Conservation (phyloP, 345 rosid species). For the Camelina hispida region DNA sequence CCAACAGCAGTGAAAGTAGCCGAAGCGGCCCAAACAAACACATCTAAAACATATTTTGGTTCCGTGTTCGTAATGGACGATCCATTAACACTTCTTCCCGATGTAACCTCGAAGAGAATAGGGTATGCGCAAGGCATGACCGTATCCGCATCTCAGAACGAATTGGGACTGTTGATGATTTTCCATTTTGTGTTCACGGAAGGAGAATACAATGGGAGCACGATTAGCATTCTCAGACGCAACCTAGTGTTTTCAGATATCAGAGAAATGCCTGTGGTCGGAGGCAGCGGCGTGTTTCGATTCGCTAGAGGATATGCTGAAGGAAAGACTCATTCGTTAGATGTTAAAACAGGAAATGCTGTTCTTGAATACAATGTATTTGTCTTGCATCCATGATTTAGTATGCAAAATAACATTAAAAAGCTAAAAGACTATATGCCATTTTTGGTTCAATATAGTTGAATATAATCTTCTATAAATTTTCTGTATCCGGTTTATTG, state of each 20-base stretch:
- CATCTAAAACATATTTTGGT: conserved; percentile 50
- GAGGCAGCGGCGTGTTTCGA: conserved; percentile 64
- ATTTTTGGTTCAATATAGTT: background rate
- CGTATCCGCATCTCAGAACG: conserved; percentile 47
- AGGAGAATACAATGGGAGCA: conserved; percentile 62
- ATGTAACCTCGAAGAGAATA: conserved; percentile 47
- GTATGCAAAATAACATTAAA: background rate
- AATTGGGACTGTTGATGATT: conserved; percentile 50
- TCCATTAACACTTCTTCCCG: conserved; percentile 48
- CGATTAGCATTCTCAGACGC: conserved; percentile 53
- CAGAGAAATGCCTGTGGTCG: conserved; percentile 64
- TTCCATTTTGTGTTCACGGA: conserved; percentile 52
- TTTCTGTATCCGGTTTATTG: too few relatives aligned
- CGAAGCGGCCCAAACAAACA: conserved; percentile 43
- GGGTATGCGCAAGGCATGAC: conserved; percentile 63
- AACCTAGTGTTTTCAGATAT: conserved; percentile 45
- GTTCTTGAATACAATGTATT: conserved; percentile 51
- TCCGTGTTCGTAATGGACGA: conserved; percentile 55
- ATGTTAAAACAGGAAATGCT: conserved; percentile 39
- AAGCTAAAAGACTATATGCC: background rate
- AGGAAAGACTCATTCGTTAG: conserved; percentile 46
- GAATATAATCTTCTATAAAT: too few relatives aligned
- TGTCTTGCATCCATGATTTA: conserved; percentile 45
- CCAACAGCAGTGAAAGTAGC: conserved; percentile 49
- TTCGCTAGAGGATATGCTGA: conserved; percentile 58